Evolutionary conservation across 495 filamentous ascomycete species (phyloP), one percentile per base, ranked within the genome.

Genomic region (Cercophora scortea): DNA sequence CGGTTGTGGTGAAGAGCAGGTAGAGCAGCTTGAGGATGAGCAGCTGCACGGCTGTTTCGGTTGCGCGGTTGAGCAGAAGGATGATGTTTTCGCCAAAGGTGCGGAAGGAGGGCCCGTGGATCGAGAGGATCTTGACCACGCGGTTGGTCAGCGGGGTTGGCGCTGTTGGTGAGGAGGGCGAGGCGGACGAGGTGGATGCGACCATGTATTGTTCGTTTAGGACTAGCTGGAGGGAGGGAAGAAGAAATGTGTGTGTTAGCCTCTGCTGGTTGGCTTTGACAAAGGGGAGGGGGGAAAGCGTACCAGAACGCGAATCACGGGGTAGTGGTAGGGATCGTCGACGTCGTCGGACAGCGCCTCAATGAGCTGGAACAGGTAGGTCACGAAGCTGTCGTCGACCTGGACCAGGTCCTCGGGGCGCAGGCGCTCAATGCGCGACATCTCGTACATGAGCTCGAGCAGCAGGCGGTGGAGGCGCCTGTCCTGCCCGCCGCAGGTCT

Each of bases 151-250:
- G 70, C 2, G 36, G 10, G 9, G 36, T 13, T 2, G 25, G 25
- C 25, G 25, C 25, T 2, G 25, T n/a, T 15, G 74, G 75, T 35
- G 69, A 69, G 4, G 69, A 59, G 15, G 61, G 63, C 34, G 70
- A 62, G 32, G 79, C 77, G 10, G 73, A 68, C 0, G 75, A 66
- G 6, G 84, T 81, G 8, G 82, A 78, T 15, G 78, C 77, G 42
- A 96, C 87, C 89, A 98, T 95, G 71, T 95, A 98, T 68, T 98
- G 93, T 62, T 98, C 93, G 68, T 97, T 98, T 57, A 98, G 71
- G 43, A 98, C 90, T 58, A 98, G 80, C 90, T 97, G 62, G 25
- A 25, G 5, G 5, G 5, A 25, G 25, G 25, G 25, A 5, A 25
- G n/a, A 25, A 25, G 25, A 25, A 33, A 50, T 34, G 4, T 32